Base-by-base conservation (phyloP, 805 yeast genomes). In the Priceomyces medius region DNA sequence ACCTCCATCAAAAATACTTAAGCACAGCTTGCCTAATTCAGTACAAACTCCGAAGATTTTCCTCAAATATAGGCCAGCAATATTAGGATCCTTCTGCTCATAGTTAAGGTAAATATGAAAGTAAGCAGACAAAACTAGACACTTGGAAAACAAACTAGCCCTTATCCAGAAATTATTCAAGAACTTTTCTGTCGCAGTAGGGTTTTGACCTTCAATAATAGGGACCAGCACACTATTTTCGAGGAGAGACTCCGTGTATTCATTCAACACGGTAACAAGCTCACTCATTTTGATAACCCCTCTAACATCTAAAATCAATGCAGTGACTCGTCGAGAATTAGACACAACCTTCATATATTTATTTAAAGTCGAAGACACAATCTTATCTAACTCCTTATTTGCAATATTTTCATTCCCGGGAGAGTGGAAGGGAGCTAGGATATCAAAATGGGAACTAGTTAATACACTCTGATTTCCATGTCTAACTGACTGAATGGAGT, bases 61-160 rank as follows among this genome's bases (percentile, higher is more conserved):
- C 36, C 61, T 59, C 41, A 61, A 41, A 34, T 66, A 61, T 42
- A 52, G 65, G 38, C 54, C 63, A 3, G 67, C 61, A 20, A 64
- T 56, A n/a, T 54, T 55, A 43, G 68, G 58, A 12, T 50, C 47
- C 27, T 48, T 40, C 12, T 26, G 32, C 33, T 73, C 74, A 41
- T 60, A 71, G 38, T 61, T 55, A 27, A 69, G 45, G 37, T 66
- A 59, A 7, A 72, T 47, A 42, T 68, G 72, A 38, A 61, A 64
- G 32, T 63, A 61, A 3, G 67, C 46, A 0, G 43, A 35, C 13
- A 43, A 28, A 17, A 42, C 38, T 4, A 54, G 38, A 40, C 47
- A 27, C 24, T 51, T 48, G 44, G 33, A 3, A 43, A 29, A 19
- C 49, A 26, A 31, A 47, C 51, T 6, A 52, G 20, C 24, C 38